A percentile compares a stretch with the other conserved stretches of the same genome.
Conservation (phyloP, 1,284 basidiomycete species). For the Cryptococcus hybrid region DNA sequence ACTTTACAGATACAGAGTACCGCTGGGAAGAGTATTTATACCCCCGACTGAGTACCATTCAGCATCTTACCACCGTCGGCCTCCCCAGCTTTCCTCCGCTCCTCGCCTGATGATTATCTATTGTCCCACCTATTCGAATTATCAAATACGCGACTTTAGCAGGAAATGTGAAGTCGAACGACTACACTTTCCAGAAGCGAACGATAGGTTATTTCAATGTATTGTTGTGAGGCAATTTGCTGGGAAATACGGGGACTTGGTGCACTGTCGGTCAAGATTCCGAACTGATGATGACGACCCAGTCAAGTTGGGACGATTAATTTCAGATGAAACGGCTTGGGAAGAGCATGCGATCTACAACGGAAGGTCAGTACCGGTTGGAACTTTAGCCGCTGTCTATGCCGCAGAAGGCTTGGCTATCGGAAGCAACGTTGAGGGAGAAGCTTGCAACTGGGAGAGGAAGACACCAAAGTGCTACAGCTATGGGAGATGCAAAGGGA, state of each 20-base stretch:
- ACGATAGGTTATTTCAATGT: conserved; percentile 1
- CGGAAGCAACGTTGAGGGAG: not conserved
- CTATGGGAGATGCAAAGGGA: conserved; percentile 1
- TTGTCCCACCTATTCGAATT: not conserved
- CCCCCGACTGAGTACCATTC: not conserved
- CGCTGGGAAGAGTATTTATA: not conserved
- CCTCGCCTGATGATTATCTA: not conserved
- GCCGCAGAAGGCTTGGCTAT: not conserved
- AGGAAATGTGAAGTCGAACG: not conserved
- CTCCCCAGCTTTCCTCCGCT: not conserved
- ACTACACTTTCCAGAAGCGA: not conserved
- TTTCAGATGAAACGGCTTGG: not conserved
- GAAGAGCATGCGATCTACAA: conserved; percentile 5
- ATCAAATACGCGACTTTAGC: too few relatives aligned
- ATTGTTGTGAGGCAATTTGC: not conserved
- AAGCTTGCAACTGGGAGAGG: not conserved
- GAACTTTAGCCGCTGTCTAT: conserved; percentile 4
- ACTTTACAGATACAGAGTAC: not conserved
- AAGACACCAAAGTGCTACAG: conserved; percentile 4
- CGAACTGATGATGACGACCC: not conserved
- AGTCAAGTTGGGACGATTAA: not conserved
- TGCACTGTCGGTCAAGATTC: conserved; percentile 2
- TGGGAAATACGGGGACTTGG: not conserved
- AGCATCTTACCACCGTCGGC: not conserved
- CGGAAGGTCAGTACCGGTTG: not conserved